These are phyloP conservation scores for Penicillium hordei DNA, from an alignment of 2,329 filamentous ascomycete species.

Conservation along the genomic window DNA sequence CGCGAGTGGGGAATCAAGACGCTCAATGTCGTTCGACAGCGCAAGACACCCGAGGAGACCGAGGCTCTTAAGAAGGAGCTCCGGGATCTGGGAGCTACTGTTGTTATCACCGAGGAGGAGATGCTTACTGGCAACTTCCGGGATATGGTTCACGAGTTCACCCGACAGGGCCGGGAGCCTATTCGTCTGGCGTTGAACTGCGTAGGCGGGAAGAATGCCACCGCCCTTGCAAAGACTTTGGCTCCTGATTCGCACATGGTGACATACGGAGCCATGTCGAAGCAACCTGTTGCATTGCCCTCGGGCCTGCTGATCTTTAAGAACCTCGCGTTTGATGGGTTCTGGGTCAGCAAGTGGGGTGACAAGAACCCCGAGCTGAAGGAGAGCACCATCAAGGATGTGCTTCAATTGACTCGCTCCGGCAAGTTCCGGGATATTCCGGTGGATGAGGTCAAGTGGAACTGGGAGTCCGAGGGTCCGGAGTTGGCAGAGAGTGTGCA, in stretches of 20 bases:
- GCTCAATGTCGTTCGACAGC: constrained; percentile 81
- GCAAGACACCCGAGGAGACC: constrained; percentile 64
- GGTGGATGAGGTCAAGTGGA: constrained; percentile 78
- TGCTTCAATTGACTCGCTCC: constrained; percentile 70
- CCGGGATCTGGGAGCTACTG: constrained; percentile 60
- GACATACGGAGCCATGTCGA: constrained; percentile 94
- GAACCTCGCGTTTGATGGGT: constrained; percentile 82
- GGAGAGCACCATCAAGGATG: constrained; percentile 76
- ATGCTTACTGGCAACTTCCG: constrained; percentile 47
- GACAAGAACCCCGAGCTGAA: constrained; percentile 72
- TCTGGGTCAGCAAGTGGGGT: constrained; percentile 93
- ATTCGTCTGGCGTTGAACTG: constrained; percentile 85
- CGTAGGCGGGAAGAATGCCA: constrained; percentile 83
- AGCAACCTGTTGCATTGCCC: constrained; percentile 77
- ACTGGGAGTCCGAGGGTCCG: constrained; percentile 72
- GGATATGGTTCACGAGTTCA: constrained; percentile 63
- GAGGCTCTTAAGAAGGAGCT: constrained; percentile 63
- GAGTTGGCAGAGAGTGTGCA: constrained; percentile 72
- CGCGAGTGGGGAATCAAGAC: constrained; percentile 83
- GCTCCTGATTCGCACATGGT: constrained; percentile 71
- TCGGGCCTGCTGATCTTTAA: constrained; percentile 91
- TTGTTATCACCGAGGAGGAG: constrained; percentile 63
- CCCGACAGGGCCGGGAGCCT: constrained; percentile 67
- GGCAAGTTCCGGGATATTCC: constrained; percentile 83
- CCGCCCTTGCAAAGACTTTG: constrained; percentile 73